Evolutionary conservation across 1,284 basidiomycete species (phyloP), one percentile per base, ranked within the genome.

Genomic region (Apiotrichum siamense): DNA sequence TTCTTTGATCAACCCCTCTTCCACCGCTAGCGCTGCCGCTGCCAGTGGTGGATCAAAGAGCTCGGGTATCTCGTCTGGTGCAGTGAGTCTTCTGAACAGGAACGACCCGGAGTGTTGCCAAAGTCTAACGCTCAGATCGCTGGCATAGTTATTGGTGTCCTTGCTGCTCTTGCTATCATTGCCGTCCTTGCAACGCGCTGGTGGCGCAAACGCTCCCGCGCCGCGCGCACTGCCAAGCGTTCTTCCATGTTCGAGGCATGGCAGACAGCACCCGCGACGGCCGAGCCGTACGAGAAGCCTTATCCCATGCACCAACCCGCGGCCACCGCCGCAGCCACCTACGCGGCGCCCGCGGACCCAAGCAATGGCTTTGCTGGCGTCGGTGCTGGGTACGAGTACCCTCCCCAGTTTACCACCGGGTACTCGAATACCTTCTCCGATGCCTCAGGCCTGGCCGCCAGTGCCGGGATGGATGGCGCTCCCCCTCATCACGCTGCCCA

Each of bases 181-280:
- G 69, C 52, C 2, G 32, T 70, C 29, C 45, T 72, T 27, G 61
- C 59, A 12, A 69, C 66, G 7, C 56, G 62, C 29, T 58, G 48
- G 4, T 47, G 66, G 39, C 50, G 67, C 35, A 66, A 67, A 49
- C 59, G 60, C 43, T 54, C 58, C 17, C 50, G 69, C 23, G 55
- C 56, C 2, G 61, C 60, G 47, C 54, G 69, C 36, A 68, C 64
- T 4, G 55, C 57, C 31, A 58, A 64, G 47, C 49, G 69, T 25
- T 62, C 58, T 31, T 65, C 65, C 20, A 64, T 72, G 63, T 70
- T 70, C 44, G 70, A 70, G 43, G 61, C 64, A 3, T 70, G 69
- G 67, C 63, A 47, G 57, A 60, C 54, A 2, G 44, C 54, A 4
- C 58, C 65, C 3, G 60, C 59, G 11, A 52, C 65, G 25, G 66